These are phyloP conservation scores for Heliosperma pusillum DNA, from an alignment of 148 eudicot genomes.

Conservation along the genomic window DNA sequence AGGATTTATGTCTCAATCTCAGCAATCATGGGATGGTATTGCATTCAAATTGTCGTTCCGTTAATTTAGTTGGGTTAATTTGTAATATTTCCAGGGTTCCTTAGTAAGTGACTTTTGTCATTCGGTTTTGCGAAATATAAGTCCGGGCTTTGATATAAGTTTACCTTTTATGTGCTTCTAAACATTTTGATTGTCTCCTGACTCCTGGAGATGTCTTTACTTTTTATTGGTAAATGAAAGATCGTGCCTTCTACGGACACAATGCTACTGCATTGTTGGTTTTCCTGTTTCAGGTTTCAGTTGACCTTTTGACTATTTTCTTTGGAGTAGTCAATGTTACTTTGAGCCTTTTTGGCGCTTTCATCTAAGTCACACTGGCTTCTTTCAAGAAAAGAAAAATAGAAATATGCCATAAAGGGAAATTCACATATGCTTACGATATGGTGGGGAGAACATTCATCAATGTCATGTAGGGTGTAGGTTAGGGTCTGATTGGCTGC, in stretches of 20 bases:
- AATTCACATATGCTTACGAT: not conserved
- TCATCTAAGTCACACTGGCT: not conserved
- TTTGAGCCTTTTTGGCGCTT: not conserved
- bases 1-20: conserved; percentile 35
- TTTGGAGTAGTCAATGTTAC: not conserved
- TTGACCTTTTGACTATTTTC: not conserved
- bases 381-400: not conserved
- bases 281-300: not conserved
- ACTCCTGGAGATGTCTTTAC: not conserved
- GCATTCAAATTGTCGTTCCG: not conserved
- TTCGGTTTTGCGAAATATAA: not conserved
- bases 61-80: conserved; percentile 12
- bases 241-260: not conserved
- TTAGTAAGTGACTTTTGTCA: not conserved
- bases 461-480: not conserved
- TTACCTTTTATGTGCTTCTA: not conserved
- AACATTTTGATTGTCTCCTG: not conserved
- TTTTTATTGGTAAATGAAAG: not conserved
- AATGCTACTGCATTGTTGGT: not conserved
- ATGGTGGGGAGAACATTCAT: not conserved
- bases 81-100: not conserved
- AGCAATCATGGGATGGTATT: conserved; percentile 62
- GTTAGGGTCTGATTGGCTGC: not conserved
- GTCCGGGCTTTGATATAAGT: not conserved
- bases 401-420: not conserved